These are phyloP conservation scores for Barbarea vulgaris DNA, from an alignment of 345 rosid genomes.

Conservation along the genomic window DNA sequence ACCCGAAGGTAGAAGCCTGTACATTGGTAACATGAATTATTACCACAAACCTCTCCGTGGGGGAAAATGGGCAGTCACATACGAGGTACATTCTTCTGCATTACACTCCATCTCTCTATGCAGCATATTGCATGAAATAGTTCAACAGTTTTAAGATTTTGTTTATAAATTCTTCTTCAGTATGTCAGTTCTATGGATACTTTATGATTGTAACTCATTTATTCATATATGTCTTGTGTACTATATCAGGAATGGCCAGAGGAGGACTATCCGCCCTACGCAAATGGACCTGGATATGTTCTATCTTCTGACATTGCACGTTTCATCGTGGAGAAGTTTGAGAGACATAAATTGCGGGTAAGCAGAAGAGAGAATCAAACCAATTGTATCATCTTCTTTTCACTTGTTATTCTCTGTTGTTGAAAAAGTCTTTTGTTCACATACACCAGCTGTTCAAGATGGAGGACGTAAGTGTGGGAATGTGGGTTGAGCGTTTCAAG, in stretches of 20 bases:
- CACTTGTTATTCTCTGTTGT: slow-evolving; percentile 2
- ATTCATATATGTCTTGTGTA: slow-evolving; percentile 17
- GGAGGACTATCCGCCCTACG: slow-evolving; percentile 95
- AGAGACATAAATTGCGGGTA: slow-evolving; percentile 75
- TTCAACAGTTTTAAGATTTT: neutral
- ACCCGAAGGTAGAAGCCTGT: slow-evolving; percentile 64
- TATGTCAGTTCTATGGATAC: neutral
- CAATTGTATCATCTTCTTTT: neutral
- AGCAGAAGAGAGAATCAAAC: slow-evolving; percentile 31
- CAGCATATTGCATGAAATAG: neutral
- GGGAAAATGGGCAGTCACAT: slow-evolving; percentile 99
- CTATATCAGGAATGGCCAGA: slow-evolving; percentile 89
- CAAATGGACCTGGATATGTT: slow-evolving; percentile 94
- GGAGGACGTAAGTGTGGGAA: slow-evolving; percentile 99
- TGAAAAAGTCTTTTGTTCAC: neutral
- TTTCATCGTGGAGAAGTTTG: slow-evolving; percentile 79
- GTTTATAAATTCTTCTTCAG: neutral
- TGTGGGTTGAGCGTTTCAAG: slow-evolving; percentile 98
- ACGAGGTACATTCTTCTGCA: slow-evolving; percentile 59
- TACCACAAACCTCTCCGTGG: slow-evolving; percentile 81
- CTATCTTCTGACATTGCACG: slow-evolving; percentile 74
- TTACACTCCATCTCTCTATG: slow-evolving; percentile 18
- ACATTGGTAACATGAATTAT: slow-evolving; percentile 88
- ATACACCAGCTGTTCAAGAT: slow-evolving; percentile 83
- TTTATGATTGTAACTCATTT: neutral